Evolutionary conservation across 2,329 filamentous ascomycete genomes (phyloP).

Genomic region (Diaporthe vaccinii): DNA sequence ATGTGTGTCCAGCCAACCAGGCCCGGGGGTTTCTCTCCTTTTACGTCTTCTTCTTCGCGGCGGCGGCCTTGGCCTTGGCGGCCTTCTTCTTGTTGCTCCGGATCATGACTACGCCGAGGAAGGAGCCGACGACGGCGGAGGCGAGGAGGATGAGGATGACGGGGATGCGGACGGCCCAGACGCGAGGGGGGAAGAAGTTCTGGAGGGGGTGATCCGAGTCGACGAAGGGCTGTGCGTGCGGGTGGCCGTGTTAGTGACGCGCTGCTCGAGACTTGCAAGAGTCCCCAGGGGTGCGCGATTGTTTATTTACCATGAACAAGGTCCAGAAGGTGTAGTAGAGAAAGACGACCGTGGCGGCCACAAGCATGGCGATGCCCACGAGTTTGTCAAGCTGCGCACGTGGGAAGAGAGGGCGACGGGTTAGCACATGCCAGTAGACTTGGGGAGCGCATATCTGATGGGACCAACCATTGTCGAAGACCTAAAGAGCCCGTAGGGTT

Average conservation of each 20-base stretch:
- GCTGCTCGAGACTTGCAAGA: background rate
- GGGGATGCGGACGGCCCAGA: conserved; percentile 98
- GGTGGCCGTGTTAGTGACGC: conserved; percentile 33
- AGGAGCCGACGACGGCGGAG: conserved; percentile 94
- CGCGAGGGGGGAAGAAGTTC: conserved; percentile 93
- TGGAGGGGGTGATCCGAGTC: conserved; percentile 94
- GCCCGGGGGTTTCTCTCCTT: conserved; percentile 5
- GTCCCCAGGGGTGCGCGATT: background rate
- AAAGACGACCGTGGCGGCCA: conserved; percentile 74
- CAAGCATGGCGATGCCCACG: conserved; percentile 76
- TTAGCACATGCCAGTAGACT: conserved; percentile 14
- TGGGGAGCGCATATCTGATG: background rate
- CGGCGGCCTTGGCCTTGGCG: conserved; percentile 87
- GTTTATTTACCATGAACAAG: conserved; percentile 84
- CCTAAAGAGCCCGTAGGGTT: background rate
- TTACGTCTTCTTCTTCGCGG: conserved; percentile 86
- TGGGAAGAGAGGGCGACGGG: background rate
- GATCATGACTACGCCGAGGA: conserved; percentile 98
- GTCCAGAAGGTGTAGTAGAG: conserved; percentile 98
- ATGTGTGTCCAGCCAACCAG: background rate
- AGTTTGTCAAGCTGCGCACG: conserved; percentile 85
- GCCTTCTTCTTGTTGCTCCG: conserved; percentile 98
- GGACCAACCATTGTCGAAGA: conserved; percentile 49
- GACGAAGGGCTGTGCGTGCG: conserved; percentile 93
- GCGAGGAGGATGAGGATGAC: conserved; percentile 95